phyloP scores from a whole-genome alignment of 108 stramenopile species.

The Phaeodactylum tricornutum region DNA sequence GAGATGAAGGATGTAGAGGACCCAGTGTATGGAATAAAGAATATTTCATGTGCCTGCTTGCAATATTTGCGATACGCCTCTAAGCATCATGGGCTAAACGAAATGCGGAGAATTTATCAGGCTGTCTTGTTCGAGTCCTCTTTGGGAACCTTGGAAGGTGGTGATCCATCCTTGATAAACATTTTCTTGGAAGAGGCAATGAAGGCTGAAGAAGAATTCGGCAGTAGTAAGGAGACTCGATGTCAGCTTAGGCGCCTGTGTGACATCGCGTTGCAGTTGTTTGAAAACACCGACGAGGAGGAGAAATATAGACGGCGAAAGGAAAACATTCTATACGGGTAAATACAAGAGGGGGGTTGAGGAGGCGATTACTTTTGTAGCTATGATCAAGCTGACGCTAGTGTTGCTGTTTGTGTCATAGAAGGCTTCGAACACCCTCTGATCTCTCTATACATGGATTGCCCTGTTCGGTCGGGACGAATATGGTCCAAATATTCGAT shows the following conservation, averaged over 20 bases:
- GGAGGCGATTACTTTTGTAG: no score
- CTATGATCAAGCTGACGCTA: no score
- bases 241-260: constrained; percentile 27
- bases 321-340: constrained; percentile 14
- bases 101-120: constrained; percentile 45
- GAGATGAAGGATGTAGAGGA: constrained; percentile 11
- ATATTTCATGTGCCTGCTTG: constrained; percentile 26
- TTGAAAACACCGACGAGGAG: constrained; percentile 21
- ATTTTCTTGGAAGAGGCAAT: constrained; percentile 43
- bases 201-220: constrained; percentile 2
- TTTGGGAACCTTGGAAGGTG: constrained; percentile 11
- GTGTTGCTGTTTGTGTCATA: no score
- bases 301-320: constrained; percentile 17
- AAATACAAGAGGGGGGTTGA: no score
- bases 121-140: constrained; percentile 41
- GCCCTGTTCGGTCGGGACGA: no score
- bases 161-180: constrained; percentile 25
- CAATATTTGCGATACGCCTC: constrained; percentile 27
- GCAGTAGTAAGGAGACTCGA: constrained; percentile 1
- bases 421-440: no score
- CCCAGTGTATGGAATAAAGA: constrained; percentile 18
- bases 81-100: constrained; percentile 9
- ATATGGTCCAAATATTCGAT: constrained; percentile 1
- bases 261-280: constrained; percentile 42
- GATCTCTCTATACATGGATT: no score